phyloP scores from a whole-genome alignment of 1,284 basidiomycete species.

The Athelia psychrophila region DNA sequence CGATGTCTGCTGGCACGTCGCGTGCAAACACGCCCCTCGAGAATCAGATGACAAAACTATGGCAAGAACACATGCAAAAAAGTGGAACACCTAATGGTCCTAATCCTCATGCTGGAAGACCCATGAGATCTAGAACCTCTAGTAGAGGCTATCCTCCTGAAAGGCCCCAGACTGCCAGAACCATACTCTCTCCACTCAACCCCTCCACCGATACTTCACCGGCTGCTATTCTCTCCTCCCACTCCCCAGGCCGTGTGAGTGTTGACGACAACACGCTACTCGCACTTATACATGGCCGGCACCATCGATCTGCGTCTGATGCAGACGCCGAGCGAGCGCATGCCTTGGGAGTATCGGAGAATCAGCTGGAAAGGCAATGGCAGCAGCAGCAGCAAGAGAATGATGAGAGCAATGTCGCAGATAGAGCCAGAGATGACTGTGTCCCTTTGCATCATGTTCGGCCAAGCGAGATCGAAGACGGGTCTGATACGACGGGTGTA shows the following conservation, averaged over 20 bases:
- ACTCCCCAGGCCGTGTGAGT: conserved; percentile 46
- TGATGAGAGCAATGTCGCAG: no score
- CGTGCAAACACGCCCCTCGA: no score
- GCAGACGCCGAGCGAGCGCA: conserved; percentile 47
- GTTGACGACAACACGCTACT: conserved; percentile 38
- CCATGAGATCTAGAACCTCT: conserved; percentile 22
- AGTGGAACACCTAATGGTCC: conserved; percentile 11
- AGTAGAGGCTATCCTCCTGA: conserved; percentile 25
- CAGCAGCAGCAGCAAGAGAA: conserved; percentile 12
- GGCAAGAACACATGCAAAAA: no score
- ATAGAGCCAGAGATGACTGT: background rate
- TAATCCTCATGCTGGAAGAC: conserved; percentile 23
- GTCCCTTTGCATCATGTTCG: background rate
- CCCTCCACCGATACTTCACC: conserved; percentile 37
- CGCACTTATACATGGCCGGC: conserved; percentile 20
- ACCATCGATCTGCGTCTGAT: conserved; percentile 49
- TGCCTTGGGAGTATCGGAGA: conserved; percentile 34
- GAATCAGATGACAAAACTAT: no score
- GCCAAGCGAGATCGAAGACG: background rate
- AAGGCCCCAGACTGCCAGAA: background rate
- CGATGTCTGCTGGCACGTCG: no score
- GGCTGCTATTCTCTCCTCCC: conserved; percentile 33
- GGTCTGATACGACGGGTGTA: background rate
- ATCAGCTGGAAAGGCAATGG: conserved; percentile 27
- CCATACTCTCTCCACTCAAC: conserved; percentile 12